Base-by-base conservation (phyloP, 164 flowering plant species). In the Nymphaea colorata region DNA sequence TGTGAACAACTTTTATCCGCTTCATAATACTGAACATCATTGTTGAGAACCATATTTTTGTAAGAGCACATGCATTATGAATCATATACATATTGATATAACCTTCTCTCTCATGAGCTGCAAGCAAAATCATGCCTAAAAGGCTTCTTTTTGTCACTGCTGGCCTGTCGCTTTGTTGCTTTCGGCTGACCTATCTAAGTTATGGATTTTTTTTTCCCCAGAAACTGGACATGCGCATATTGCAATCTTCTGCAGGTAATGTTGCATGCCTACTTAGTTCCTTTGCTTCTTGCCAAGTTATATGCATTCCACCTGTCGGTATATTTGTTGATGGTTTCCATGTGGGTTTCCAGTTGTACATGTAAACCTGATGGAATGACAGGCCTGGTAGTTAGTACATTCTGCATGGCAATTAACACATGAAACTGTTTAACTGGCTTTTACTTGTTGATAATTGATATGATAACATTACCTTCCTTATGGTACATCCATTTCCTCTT, bases 171-270 rank as follows among this genome's bases (percentile, higher is more conserved):
- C 36, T 25, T 47, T 47, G 55, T 7, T 47, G 55, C 12, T 47
- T 47, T 47, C 12, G 5, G 55, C 12, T 47, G 55, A 12, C 12
- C 25, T 61, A 16, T 43, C 65, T 75, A 11, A 70, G 64, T 65
- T 42, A 43, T 73, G 73, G 63, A 16, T 77, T 63, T 75, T 77
- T 70, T 44, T 36, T 60, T 75, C 76, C 77, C 79, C 94, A 93
- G 98, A 77, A 76, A 69, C 62, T 81, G 76, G 84, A 88, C 91
- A 14, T 94, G 98, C 85, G 64, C 88, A 67, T 87, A 85, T 74
- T 94, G 98, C 72, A 78, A 82, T 76, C 76, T 89, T 69, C 73
- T 87, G 71, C 98, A 93, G 98, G 98, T 93, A 86, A 3, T 61
- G 64, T 69, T 43, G 61, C 64, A 57, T 55, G 16, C 16, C 59